Conservation (phyloP, 192 early-diverging fungal species). For the Coemansia umbellata region DNA sequence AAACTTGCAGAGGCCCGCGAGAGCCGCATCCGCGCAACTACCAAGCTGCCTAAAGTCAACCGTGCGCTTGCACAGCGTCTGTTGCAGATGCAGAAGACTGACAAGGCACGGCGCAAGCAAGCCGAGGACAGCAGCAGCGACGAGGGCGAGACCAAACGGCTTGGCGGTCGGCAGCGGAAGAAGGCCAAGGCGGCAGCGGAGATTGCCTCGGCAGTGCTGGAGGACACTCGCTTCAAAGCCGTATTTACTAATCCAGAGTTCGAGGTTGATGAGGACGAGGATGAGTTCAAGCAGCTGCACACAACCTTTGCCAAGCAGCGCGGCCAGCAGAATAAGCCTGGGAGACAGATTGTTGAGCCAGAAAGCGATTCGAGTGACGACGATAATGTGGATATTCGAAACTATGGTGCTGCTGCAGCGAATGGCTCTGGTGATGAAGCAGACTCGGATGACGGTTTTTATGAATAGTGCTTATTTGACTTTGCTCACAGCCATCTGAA, state of each 20-base stretch:
- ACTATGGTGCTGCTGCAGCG: not conserved
- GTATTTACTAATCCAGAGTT: conserved; percentile 91
- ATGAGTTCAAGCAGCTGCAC: conserved; percentile 71
- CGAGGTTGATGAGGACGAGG: conserved; percentile 77
- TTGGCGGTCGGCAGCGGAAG: conserved; percentile 48
- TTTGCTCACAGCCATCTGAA: too few relatives aligned
- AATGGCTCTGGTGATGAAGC: not conserved
- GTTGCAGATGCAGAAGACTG: conserved; percentile 42
- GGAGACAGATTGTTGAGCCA: not conserved
- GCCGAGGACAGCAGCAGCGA: conserved; percentile 15
- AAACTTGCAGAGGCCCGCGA: conserved; percentile 79
- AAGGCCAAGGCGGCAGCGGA: conserved; percentile 50
- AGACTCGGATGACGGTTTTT: conserved; percentile 22
- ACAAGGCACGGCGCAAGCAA: conserved; percentile 40
- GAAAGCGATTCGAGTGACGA: conserved; percentile 42
- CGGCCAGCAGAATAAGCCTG: not conserved
- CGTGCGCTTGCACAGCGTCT: conserved; percentile 75
- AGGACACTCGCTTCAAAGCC: conserved; percentile 81
- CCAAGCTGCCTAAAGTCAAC: conserved; percentile 92
- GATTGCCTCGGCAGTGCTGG: conserved; percentile 56
- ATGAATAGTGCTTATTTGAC: not conserved
- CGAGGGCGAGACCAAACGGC: conserved; percentile 41
- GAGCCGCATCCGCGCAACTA: conserved; percentile 82
- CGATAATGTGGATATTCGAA: conserved; percentile 31
- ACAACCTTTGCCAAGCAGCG: conserved; percentile 7